Evolutionary conservation across 2,329 filamentous ascomycete species (phyloP), one percentile per base, ranked within the genome.

Genomic region (Pseudofabraea citricarpa): DNA sequence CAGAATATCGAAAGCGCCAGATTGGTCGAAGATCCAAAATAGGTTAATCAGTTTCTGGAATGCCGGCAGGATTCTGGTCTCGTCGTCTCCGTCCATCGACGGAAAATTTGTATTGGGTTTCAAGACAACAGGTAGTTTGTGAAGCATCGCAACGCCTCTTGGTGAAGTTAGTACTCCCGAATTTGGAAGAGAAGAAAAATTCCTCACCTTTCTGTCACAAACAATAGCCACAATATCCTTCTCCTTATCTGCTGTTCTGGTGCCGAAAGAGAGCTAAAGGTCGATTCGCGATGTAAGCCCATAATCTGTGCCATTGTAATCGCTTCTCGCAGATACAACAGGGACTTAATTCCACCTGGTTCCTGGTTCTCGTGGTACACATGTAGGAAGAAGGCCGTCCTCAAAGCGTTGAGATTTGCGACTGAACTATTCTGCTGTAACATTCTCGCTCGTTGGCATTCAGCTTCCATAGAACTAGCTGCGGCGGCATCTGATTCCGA

Each of bases 271-370:
- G 51, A 51, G 3, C 52, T 26, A 47, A 73, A 73, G 0, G 65
- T 65, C 1, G 64, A 62, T 38, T 71, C 65, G 9, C 67, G 64
- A 40, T 75, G 69, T 5, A 76, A 57, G 1, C 67, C 60, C 51
- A 74, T 63, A 35, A 75, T 67, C 48, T 76, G 73, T 2, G 72
- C 72, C 18, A 73, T 59, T 0, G 72, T 72, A n/a, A 76, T 70
- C 5, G 72, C 70, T 46, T 75, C 72, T 5, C 73, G 63, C 6
- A 76, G 52, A 48, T 71, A 72, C 7, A 75, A 52, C 6, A 74
- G 56, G 2, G 72, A 74, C 40, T 68, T 67, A 2, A 61, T 63
- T 1, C 71, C 70, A 3, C 72, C 72, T 0, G 70, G 62, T 8
- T 61, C 50, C 44, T 68, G 64, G 41, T 75, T 75, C 52, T 75